phyloP scores from a whole-genome alignment of 129 eudicot species.

The Centaurea solstitialis region DNA sequence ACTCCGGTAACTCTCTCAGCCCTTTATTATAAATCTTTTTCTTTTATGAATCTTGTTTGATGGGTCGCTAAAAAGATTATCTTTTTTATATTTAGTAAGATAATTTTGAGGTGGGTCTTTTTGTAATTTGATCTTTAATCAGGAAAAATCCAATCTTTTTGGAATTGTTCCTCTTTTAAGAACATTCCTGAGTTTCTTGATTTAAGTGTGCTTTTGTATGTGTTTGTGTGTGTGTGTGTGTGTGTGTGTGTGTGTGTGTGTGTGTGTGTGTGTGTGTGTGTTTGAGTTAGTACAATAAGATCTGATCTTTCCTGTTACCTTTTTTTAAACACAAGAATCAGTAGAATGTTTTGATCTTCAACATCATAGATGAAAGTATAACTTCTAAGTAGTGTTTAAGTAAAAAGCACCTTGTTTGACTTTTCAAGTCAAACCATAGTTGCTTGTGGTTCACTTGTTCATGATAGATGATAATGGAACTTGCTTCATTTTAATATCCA shows the following conservation, averaged over 20 bases:
- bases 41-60: background rate
- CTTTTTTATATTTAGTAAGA: background rate
- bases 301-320: constrained; percentile 22
- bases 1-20: constrained; percentile 38
- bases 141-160: constrained; percentile 18
- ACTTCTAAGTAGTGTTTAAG: background rate
- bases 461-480: constrained; percentile 21
- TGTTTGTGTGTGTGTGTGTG: constrained; percentile 28
- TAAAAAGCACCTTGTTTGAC: constrained; percentile 13
- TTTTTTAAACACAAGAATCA: background rate
- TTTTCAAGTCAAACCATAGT: constrained; percentile 21
- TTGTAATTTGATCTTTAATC: background rate
- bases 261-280: constrained; percentile 26
- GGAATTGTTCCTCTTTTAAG: constrained; percentile 24
- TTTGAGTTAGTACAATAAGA: constrained; percentile 20
- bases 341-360: constrained; percentile 3
- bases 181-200: constrained; percentile 23
- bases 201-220: constrained; percentile 11
- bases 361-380: background rate
- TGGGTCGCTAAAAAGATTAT: no score
- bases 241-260: constrained; percentile 22
- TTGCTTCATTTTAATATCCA: background rate
- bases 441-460: constrained; percentile 18
- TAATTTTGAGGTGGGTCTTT: constrained; percentile 26
- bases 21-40: background rate